phyloP scores from a whole-genome alignment of 495 filamentous ascomycete genomes.

The Pyrenula aspistea region DNA sequence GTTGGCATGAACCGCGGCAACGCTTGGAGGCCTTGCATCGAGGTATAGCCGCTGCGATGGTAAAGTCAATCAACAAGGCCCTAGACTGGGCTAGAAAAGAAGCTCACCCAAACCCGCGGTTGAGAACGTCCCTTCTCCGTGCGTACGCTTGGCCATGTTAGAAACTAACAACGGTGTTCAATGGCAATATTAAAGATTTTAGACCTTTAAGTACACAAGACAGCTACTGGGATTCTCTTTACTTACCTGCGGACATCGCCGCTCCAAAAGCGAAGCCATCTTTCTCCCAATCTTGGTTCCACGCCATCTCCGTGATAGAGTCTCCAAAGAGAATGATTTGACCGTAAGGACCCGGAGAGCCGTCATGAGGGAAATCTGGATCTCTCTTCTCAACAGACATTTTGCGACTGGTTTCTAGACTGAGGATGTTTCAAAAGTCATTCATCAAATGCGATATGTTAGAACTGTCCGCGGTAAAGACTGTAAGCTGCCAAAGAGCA shows the following conservation, averaged over 20 bases:
- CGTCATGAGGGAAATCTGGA: background rate
- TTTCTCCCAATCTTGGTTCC: constrained; percentile 23
- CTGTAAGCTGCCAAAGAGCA: no score
- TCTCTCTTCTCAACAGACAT: background rate
- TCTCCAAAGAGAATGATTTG: constrained; percentile 78
- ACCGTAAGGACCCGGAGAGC: constrained; percentile 27
- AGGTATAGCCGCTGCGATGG: constrained; percentile 53
- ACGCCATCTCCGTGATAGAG: constrained; percentile 58
- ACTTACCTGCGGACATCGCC: constrained; percentile 57
- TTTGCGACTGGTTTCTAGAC: no score
- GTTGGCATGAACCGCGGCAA: constrained; percentile 45
- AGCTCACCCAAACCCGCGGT: constrained; percentile 49
- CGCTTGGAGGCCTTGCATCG: constrained; percentile 46
- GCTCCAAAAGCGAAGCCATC: constrained; percentile 60
- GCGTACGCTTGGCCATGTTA: constrained; percentile 38
- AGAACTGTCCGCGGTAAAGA: no score
- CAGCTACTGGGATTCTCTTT: background rate
- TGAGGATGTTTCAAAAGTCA: no score
- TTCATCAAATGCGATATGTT: no score
- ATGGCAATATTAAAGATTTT: no score
- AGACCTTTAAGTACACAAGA: no score
- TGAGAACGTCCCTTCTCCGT: constrained; percentile 54
- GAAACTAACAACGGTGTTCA: no score
- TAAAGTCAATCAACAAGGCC: no score
- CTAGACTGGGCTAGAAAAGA: no score